These are phyloP conservation scores for Jatropha podagrica DNA, from an alignment of 441 rosid genomes.

Conservation along the genomic window DNA sequence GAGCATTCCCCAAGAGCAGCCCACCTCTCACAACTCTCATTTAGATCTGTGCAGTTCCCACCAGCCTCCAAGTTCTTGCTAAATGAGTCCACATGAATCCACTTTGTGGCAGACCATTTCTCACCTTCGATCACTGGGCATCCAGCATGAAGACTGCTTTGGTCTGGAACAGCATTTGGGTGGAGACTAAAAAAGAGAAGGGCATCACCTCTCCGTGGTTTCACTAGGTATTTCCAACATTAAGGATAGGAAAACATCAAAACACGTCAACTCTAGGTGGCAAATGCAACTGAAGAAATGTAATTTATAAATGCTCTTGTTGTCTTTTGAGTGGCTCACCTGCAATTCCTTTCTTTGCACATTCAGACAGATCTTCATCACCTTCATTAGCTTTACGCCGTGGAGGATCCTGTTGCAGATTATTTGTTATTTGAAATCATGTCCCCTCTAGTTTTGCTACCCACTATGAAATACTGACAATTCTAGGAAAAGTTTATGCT, in stretches of 20 bases:
- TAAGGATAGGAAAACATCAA: slow-evolving; percentile 3
- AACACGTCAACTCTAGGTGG: slow-evolving; percentile 9
- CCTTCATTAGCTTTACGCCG: slow-evolving; percentile 49
- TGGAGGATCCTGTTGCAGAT: slow-evolving; percentile 52
- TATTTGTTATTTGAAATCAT: slow-evolving; percentile 16
- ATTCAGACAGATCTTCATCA: slow-evolving; percentile 77
- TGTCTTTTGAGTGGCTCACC: slow-evolving; percentile 38
- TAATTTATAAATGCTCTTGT: slow-evolving; percentile 1
- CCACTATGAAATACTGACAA: neutral
- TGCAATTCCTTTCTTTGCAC: slow-evolving; percentile 89
- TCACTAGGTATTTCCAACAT: slow-evolving; percentile 47
- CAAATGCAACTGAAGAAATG: neutral
- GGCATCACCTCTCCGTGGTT: slow-evolving; percentile 86
- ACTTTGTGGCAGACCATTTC: slow-evolving; percentile 99
- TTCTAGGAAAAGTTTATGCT: neutral
- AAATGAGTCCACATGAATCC: slow-evolving; percentile 83
- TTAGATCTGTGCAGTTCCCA: slow-evolving; percentile 17
- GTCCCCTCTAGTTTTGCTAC: slow-evolving; percentile 3
- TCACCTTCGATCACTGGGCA: slow-evolving; percentile 97
- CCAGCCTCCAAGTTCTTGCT: neutral
- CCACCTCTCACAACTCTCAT: slow-evolving; percentile 81
- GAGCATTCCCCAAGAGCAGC: slow-evolving; percentile 90
- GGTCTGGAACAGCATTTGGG: slow-evolving; percentile 73
- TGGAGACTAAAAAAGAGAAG: slow-evolving; percentile 75
- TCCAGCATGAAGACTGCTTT: slow-evolving; percentile 80